Conservation (phyloP, 768 basidiomycete species). For the Amanita phalloides region DNA sequence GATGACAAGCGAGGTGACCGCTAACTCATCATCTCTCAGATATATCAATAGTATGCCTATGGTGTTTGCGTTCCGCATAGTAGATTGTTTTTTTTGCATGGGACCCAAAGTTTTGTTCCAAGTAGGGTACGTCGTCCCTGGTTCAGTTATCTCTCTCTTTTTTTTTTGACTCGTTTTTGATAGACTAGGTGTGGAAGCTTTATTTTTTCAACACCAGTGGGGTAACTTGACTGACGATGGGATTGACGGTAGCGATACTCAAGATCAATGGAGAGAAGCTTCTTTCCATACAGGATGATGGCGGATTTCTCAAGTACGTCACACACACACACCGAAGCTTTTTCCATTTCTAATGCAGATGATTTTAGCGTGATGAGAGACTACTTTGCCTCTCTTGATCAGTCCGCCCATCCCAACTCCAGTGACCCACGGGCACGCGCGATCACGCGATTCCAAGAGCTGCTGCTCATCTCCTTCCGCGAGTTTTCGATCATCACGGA, state of each 20-base stretch:
- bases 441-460: slow-evolving; percentile 95
- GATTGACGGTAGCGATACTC: slow-evolving; percentile 57
- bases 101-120: slow-evolving; percentile 98
- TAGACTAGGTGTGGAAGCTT: slow-evolving; percentile 42
- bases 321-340: too few species aligned
- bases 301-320: slow-evolving; percentile 84
- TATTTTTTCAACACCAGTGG: background rate
- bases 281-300: slow-evolving; percentile 91
- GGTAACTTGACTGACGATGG: slow-evolving; percentile 9
- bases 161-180: slow-evolving; percentile 10
- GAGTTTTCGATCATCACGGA: slow-evolving; percentile 96
- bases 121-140: slow-evolving; percentile 62
- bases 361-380: slow-evolving; percentile 75
- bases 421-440: slow-evolving; percentile 82
- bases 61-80: slow-evolving; percentile 95
- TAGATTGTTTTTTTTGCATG: slow-evolving; percentile 98
- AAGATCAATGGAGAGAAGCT: slow-evolving; percentile 96
- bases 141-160: background rate
- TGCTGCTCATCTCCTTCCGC: slow-evolving; percentile 92
- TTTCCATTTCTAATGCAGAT: too few species aligned
- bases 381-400: slow-evolving; percentile 89
- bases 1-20: too few species aligned
- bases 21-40: slow-evolving; percentile 20
- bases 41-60: slow-evolving; percentile 94
- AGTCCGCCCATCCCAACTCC: slow-evolving; percentile 88